Base-by-base conservation (phyloP, 768 basidiomycete species). In the Termitomyces sp. region DNA sequence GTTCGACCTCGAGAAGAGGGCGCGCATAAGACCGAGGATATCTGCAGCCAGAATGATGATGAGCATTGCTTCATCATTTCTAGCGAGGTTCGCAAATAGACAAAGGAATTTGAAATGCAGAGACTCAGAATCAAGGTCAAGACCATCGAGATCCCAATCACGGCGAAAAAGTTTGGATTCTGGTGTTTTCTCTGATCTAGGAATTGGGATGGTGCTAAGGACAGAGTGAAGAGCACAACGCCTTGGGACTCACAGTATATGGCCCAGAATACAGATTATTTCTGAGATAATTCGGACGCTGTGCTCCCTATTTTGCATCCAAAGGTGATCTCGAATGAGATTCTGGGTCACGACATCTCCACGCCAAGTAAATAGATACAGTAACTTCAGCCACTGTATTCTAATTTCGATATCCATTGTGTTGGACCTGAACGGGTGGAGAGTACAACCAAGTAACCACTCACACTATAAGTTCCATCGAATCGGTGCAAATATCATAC, bases 21-120 rank as follows among this genome's bases (percentile, higher is more conserved):
- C 53, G 3, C 53, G 58, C 41, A 59, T 42, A 19, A 62, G 32
- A 51, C 58, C 53, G 17, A 62, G 58, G 4, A 59, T 23, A 32
- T 62, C 54, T 9, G 61, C 50, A n/a, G 46, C 57, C 6, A 57
- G 19, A 43, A 62, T 12, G 12, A 62, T 49, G 14, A 11, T 23
- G 17, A 35, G 44, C 12, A 59, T 17, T 5, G 32, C 12, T 10
- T 53, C 35, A 16, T 59, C 23, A 6, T 41, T 7, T 45, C 32
- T 51, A 14, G 61, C 51, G 6, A 57, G 27, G n/a, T 59, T 46
- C 3, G 37, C 2, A 21, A 57, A 62, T 32, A 54, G 32, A 4
- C 35, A 43, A 11, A 59, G 4, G 23, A 62, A 53, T 14, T 35
- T 27, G 40, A 34, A 23, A 19, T 40, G 50, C 1, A 38, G 37